A percentile compares a stretch with the other conserved stretches of the same genome.
Evolutionary conservation across 257 asterid genomes (phyloP).

Genomic region (Solanum tarapatanum): DNA sequence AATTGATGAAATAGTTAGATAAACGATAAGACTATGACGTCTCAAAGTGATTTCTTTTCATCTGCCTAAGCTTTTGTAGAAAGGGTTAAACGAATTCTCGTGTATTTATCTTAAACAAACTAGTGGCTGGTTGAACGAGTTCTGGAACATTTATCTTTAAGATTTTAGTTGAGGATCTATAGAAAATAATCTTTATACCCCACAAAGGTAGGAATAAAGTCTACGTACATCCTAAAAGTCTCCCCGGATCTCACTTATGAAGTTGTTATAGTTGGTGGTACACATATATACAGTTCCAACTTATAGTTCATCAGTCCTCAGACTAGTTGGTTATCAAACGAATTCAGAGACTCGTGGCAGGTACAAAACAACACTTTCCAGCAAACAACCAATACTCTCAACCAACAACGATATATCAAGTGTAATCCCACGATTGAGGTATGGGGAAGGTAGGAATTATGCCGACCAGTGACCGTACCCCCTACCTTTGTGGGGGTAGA

Average conservation of each 20-base stretch:
- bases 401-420: too few relatives aligned
- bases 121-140: background rate
- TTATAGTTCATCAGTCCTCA: background rate
- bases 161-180: background rate
- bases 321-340: background rate
- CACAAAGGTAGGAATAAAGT: background rate
- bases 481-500: background rate
- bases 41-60: background rate
- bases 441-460: background rate
- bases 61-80: background rate
- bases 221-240: background rate
- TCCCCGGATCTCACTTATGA: background rate
- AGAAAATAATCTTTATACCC: background rate
- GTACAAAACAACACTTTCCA: background rate
- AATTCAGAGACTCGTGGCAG: background rate
- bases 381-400: background rate
- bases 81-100: background rate
- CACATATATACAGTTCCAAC: background rate
- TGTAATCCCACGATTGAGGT: background rate
- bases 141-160: background rate
- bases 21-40: background rate
- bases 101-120: background rate
- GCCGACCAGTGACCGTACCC: background rate
- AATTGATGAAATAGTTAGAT: background rate
- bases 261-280: background rate